phyloP scores from a whole-genome alignment of 164 flowering plant species.

The Vitis cinerea region DNA sequence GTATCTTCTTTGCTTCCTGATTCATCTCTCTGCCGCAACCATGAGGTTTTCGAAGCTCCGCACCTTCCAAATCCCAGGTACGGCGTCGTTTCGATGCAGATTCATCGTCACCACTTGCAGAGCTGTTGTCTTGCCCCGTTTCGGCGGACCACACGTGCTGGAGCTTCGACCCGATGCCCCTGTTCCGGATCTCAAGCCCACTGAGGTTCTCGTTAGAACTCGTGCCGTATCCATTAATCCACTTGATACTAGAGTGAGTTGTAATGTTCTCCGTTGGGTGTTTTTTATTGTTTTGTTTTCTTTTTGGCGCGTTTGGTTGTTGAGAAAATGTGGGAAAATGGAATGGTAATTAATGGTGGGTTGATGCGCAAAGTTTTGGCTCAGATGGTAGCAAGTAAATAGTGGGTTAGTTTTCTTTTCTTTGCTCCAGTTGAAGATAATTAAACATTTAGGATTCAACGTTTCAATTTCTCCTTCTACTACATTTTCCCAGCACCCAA shows the following conservation, averaged over 20 bases:
- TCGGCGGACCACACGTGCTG: slow-evolving; percentile 89
- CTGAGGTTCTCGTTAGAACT: slow-evolving; percentile 84
- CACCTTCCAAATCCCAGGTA: too few relatives aligned
- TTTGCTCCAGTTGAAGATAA: too few relatives aligned
- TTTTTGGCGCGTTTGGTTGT: background rate
- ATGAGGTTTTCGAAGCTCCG: too few relatives aligned
- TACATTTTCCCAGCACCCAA: too few relatives aligned
- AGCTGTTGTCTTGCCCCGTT: slow-evolving; percentile 79
- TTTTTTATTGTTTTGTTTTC: background rate
- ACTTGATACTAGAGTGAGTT: slow-evolving; percentile 70
- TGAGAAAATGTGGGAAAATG: background rate
- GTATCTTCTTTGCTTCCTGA: too few relatives aligned
- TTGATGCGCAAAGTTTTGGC: too few relatives aligned
- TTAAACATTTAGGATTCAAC: too few relatives aligned
- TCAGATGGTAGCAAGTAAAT: too few relatives aligned
- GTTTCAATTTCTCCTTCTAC: too few relatives aligned
- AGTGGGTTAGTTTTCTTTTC: too few relatives aligned
- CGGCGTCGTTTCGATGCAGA: slow-evolving; percentile 9
- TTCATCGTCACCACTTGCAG: slow-evolving; percentile 61
- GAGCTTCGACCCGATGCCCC: slow-evolving; percentile 58
- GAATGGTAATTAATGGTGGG: too few relatives aligned
- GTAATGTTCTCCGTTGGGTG: background rate
- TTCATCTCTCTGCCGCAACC: too few relatives aligned
- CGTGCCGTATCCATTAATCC: slow-evolving; percentile 94
- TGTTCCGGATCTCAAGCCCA: slow-evolving; percentile 77